Evolutionary conservation across 2,329 filamentous ascomycete genomes (phyloP).

Genomic region (Pseudogymnoascus sp.): DNA sequence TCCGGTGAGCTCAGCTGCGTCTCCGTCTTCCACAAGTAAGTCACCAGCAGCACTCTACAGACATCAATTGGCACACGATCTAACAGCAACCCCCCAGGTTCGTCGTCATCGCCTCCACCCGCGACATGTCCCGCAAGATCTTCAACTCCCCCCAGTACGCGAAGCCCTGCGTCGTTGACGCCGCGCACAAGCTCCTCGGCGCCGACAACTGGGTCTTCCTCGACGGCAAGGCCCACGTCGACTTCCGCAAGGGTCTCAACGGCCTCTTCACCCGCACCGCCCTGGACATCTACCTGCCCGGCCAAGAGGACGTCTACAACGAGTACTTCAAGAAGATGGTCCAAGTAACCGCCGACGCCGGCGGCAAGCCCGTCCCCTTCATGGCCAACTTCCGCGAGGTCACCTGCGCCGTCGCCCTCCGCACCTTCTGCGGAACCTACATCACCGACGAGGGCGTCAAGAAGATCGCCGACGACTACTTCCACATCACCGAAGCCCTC

Average conservation of each 20-base stretch:
- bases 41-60: background rate
- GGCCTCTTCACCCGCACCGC: constrained; percentile 87
- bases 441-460: constrained; percentile 83
- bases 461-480: constrained; percentile 94
- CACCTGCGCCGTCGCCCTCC: constrained; percentile 89
- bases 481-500: constrained; percentile 87
- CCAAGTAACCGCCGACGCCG: constrained; percentile 60
- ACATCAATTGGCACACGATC: background rate
- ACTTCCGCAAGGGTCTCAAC: constrained; percentile 95
- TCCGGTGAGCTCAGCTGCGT: constrained; percentile 92
- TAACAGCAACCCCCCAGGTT: constrained; percentile 50
- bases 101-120: constrained; percentile 89
- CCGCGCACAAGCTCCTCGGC: constrained; percentile 86
- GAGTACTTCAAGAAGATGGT: constrained; percentile 76
- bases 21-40: constrained; percentile 97
- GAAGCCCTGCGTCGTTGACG: constrained; percentile 94
- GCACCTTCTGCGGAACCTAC: constrained; percentile 96
- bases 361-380: constrained; percentile 70
- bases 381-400: constrained; percentile 90
- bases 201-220: constrained; percentile 95
- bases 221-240: constrained; percentile 88
- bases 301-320: constrained; percentile 86
- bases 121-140: constrained; percentile 92
- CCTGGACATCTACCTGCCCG: constrained; percentile 79
- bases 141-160: constrained; percentile 89